Evolutionary conservation across 257 asterid species (phyloP).

Genomic region (Ehretia macrophylla): DNA sequence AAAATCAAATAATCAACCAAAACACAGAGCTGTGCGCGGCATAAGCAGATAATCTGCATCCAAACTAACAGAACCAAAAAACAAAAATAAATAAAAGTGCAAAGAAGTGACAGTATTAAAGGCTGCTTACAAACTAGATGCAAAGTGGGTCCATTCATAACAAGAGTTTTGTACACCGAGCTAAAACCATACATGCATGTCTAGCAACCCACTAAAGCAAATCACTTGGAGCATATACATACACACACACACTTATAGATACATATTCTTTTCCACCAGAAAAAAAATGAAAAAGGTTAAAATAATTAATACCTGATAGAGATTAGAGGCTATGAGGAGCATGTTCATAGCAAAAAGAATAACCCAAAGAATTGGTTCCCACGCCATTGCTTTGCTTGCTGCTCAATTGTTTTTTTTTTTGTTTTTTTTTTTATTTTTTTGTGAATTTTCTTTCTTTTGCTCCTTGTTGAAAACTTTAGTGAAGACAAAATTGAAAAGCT

Average conservation of each 20-base stretch:
- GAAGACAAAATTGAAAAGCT: too few relatives aligned
- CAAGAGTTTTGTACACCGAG: too few relatives aligned
- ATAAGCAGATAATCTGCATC: not conserved
- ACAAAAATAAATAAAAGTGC: not conserved
- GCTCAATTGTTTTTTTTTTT: not conserved
- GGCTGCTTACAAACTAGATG: too few relatives aligned
- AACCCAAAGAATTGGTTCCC: slow-evolving; percentile 65
- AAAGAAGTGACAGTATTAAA: too few relatives aligned
- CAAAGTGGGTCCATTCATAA: too few relatives aligned
- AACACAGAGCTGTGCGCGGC: not conserved
- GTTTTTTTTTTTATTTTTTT: not conserved
- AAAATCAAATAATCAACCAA: not conserved
- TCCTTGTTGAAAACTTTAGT: too few relatives aligned
- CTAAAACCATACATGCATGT: too few relatives aligned
- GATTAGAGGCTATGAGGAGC: slow-evolving; percentile 48
- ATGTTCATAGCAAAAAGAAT: slow-evolving; percentile 48
- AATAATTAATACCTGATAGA: slow-evolving; percentile 59
- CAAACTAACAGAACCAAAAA: not conserved
- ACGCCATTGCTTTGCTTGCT: slow-evolving; percentile 32
- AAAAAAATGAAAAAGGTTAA: not conserved
- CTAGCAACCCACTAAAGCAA: not conserved
- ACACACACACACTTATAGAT: too few relatives aligned
- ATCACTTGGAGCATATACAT: not conserved
- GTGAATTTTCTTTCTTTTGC: too few relatives aligned
- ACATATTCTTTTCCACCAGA: too few relatives aligned